These are phyloP conservation scores for Boeremia exigua DNA, from an alignment of 2,329 filamentous ascomycete species.

Conservation along the genomic window DNA sequence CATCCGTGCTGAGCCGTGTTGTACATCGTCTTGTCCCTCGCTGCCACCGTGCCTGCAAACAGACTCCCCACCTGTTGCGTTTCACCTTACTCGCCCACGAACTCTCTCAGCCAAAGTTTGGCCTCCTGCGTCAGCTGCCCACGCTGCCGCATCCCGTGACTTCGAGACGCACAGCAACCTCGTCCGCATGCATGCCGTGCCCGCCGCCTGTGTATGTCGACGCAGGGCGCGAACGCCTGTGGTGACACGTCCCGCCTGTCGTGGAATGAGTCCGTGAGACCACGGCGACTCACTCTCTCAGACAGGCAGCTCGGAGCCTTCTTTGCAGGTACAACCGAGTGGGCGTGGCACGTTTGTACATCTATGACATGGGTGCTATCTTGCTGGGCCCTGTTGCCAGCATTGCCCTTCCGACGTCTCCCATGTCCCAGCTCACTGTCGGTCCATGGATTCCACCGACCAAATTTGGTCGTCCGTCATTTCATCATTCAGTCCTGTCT, in stretches of 20 bases:
- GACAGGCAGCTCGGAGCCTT: slow-evolving; percentile 5
- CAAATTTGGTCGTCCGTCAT: background rate
- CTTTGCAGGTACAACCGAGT: slow-evolving; percentile 6
- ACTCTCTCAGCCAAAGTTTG: slow-evolving; percentile 23
- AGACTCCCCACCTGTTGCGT: slow-evolving; percentile 17
- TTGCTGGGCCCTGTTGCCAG: background rate
- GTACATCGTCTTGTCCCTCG: background rate
- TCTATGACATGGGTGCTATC: slow-evolving; percentile 1
- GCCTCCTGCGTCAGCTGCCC: background rate
- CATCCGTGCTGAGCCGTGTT: too few relatives aligned
- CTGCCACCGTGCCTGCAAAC: background rate
- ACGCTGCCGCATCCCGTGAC: background rate
- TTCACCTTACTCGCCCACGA: slow-evolving; percentile 25
- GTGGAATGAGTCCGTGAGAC: slow-evolving; percentile 14
- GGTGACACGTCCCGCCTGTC: slow-evolving; percentile 12
- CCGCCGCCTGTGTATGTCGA: slow-evolving; percentile 3
- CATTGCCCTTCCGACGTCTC: background rate
- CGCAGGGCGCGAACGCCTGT: slow-evolving; percentile 13
- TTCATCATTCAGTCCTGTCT: background rate
- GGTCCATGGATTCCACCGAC: background rate
- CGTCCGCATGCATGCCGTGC: background rate
- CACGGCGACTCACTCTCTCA: background rate
- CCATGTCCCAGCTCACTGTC: background rate
- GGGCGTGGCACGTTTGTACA: background rate
- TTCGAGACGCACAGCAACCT: background rate